These are phyloP conservation scores for Colletotrichum lentis DNA, from an alignment of 2,329 filamentous ascomycete genomes.

Conservation along the genomic window DNA sequence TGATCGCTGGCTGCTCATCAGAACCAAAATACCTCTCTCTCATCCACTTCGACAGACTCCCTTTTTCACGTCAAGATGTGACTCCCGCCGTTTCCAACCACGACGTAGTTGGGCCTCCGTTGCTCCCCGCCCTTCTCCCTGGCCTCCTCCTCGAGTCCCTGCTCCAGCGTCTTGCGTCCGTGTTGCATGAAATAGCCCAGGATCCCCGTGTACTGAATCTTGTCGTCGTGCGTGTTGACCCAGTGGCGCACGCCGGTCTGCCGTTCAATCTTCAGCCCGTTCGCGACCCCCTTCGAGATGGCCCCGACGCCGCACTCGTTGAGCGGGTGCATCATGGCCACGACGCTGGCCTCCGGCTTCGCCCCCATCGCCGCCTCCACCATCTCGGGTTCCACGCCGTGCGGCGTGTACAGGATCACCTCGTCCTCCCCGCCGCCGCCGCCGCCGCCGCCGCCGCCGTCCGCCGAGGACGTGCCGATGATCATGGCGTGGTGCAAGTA, in stretches of 20 bases:
- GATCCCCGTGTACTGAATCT: not conserved
- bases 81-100: constrained; percentile 6
- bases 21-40: not conserved
- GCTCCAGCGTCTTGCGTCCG: not conserved
- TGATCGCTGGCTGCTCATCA: too few species aligned
- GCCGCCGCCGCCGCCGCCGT: too few species aligned
- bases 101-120: not conserved
- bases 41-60: too few species aligned
- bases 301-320: constrained; percentile 1
- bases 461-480: not conserved
- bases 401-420: constrained; percentile 18
- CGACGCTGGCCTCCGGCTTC: not conserved
- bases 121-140: not conserved
- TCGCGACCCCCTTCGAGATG: not conserved
- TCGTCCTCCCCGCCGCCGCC: not conserved
- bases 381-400: constrained; percentile 3
- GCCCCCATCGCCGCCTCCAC: constrained; percentile 1
- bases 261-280: constrained; percentile 5
- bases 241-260: not conserved
- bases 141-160: constrained; percentile 8
- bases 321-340: constrained; percentile 19
- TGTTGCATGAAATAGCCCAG: not conserved
- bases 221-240: constrained; percentile 1
- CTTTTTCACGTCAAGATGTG: not conserved
- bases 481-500: constrained; percentile 10